Base-by-base conservation (phyloP, 768 basidiomycete genomes). In the Kwoniella bestiolae region DNA sequence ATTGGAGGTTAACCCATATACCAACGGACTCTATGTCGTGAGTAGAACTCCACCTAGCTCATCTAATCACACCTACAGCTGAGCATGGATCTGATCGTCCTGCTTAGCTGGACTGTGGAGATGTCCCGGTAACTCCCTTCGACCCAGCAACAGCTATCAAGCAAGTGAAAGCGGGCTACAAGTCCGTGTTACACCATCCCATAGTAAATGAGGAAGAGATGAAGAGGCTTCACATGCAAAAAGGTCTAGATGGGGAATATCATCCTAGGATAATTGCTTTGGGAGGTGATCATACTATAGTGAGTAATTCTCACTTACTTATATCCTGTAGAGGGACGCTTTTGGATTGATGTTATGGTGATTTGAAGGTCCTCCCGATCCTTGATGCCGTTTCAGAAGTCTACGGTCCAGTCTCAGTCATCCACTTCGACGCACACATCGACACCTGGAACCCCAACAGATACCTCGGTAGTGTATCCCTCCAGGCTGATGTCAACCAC, bases 281-380 rank as follows among this genome's bases (percentile, higher is more conserved):
- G 29, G 93, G 93, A 26, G 92, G 92, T 5, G 92, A 94, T 74
- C 92, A 94, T 79, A 91, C 91, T 14, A 90, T 93, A 68, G 91
- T 89, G 50, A 66, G 73, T 62, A 25, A 12, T 3, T 32, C 26
- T 6, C 4, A 25, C n/a, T 14, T 32, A 25, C 7, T n/a, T 16
- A 26, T 14, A 52, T 21, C 23, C 29, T 8, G 18, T 38, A 8
- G 6, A 47, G n/a, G n/a, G n/a, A n/a, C n/a, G n/a, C n/a, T n/a
- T n/a, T n/a, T n/a, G n/a, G n/a, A n/a, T n/a, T n/a, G n/a, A n/a
- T n/a, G n/a, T n/a, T 21, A 6, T 7, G n/a, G 45, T 47, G 51
- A 52, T 21, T 21, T 29, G 21, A 56, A 87, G 86, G 86, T 90
- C 7, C 85, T 92, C 18, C 91, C 92, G 7, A 92, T 94, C 70